Evolutionary conservation across 176 grass and related monocot genomes (phyloP).

Genomic region (Microstegium vimineum): DNA sequence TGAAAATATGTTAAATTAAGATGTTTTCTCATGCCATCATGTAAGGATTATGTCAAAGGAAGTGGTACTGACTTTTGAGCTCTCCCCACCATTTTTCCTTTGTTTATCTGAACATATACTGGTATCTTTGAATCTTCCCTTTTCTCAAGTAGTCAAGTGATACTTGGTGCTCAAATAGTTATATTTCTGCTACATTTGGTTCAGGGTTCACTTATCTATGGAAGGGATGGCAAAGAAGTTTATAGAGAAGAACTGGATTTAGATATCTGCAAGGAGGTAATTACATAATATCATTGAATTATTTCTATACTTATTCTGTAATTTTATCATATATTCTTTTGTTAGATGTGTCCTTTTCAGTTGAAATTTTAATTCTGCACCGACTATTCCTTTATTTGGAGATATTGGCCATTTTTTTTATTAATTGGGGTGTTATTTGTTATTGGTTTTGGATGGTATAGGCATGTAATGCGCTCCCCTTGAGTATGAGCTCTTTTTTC

Average conservation of each 20-base stretch:
- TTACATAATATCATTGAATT: conserved; percentile 14
- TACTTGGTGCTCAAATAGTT: not conserved
- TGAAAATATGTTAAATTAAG: not conserved
- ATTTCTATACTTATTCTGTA: not conserved
- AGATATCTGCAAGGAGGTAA: conserved; percentile 79
- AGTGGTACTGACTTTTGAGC: not conserved
- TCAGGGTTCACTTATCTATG: conserved; percentile 90
- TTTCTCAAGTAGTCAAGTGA: not conserved
- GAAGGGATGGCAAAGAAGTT: conserved; percentile 58
- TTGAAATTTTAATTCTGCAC: not conserved
- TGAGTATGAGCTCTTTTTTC: not conserved
- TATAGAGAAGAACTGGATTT: conserved; percentile 62
- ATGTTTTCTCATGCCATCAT: not conserved
- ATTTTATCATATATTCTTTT: not conserved
- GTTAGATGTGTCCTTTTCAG: not conserved
- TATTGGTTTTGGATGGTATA: conserved; percentile 9
- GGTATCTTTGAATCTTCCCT: not conserved
- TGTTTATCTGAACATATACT: conserved; percentile 13
- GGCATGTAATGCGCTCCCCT: not conserved
- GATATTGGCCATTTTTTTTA: not conserved
- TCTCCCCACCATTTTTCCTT: not conserved
- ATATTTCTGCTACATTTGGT: conserved; percentile 16
- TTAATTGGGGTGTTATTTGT: not conserved
- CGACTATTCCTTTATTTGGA: conserved; percentile 2
- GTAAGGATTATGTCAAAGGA: not conserved